Evolutionary conservation across 2,329 filamentous ascomycete genomes (phyloP).

Genomic region (Trichoderma afroharzianum): DNA sequence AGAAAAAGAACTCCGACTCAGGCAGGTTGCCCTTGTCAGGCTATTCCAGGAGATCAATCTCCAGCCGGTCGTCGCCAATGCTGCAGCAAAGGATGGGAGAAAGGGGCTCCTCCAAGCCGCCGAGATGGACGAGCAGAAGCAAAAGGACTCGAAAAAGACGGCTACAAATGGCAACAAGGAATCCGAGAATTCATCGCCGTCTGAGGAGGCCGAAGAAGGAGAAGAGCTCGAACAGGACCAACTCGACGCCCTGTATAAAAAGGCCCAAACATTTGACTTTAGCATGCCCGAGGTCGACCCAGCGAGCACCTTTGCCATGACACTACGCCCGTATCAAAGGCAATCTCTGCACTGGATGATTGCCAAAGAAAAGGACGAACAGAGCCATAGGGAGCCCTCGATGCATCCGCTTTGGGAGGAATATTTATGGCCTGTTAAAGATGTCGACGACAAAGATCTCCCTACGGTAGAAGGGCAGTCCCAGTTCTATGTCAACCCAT

Average conservation of each 20-base stretch:
- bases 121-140: constrained; percentile 77
- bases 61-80: constrained; percentile 69
- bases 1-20: constrained; percentile 76
- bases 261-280: constrained; percentile 96
- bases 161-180: constrained; percentile 26
- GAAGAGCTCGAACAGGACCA: constrained; percentile 93
- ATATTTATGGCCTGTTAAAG: constrained; percentile 82
- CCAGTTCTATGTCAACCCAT: constrained; percentile 93
- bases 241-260: constrained; percentile 88
- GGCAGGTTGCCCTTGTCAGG: constrained; percentile 84
- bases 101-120: constrained; percentile 82
- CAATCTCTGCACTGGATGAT: constrained; percentile 97
- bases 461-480: constrained; percentile 61
- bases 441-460: constrained; percentile 77
- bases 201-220: constrained; percentile 75
- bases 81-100: constrained; percentile 74
- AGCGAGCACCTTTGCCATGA: constrained; percentile 74
- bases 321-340: constrained; percentile 87
- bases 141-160: constrained; percentile 47
- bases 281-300: constrained; percentile 84
- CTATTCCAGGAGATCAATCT: constrained; percentile 87
- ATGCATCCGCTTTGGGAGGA: constrained; percentile 99
- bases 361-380: constrained; percentile 80
- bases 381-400: constrained; percentile 66
- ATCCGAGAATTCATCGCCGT: constrained; percentile 46